phyloP scores from a whole-genome alignment of 2,329 filamentous ascomycete genomes.

The Colletotrichum phormii region DNA sequence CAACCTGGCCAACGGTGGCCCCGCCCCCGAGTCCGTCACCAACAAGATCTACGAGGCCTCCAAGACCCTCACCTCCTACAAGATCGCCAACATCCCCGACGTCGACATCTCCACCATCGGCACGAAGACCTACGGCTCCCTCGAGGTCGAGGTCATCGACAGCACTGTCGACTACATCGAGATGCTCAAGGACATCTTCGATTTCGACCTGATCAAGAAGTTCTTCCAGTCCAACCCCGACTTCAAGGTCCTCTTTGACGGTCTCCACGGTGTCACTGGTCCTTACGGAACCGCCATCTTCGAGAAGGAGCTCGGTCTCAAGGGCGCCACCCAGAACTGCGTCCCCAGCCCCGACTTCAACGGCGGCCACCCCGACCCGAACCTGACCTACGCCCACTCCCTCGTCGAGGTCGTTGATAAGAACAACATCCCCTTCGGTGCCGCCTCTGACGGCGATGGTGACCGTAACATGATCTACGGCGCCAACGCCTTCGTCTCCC shows the following conservation, averaged over 20 bases:
- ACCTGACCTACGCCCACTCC: conserved; percentile 95
- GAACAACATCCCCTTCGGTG: conserved; percentile 92
- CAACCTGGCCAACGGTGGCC: conserved; percentile 96
- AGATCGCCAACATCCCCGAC: conserved; percentile 87
- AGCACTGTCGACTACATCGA: conserved; percentile 90
- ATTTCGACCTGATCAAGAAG: conserved; percentile 94
- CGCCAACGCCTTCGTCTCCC: conserved; percentile 94
- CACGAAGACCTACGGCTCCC: conserved; percentile 82
- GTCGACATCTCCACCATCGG: conserved; percentile 88
- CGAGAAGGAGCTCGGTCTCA: conserved; percentile 89
- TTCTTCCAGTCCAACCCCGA: conserved; percentile 89
- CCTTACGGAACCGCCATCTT: conserved; percentile 97
- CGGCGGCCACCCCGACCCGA: conserved; percentile 96
- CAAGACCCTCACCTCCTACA: conserved; percentile 91
- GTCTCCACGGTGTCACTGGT: conserved; percentile 92
- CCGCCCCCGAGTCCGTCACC: conserved; percentile 94
- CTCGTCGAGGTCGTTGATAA: conserved; percentile 94
- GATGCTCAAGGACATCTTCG: conserved; percentile 99
- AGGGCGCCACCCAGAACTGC: conserved; percentile 87
- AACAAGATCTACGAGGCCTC: conserved; percentile 97
- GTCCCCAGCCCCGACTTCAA: conserved; percentile 93
- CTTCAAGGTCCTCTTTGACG: conserved; percentile 98
- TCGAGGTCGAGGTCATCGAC: conserved; percentile 96
- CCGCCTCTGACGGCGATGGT: conserved; percentile 95
- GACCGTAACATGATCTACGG: conserved; percentile 99